Evolutionary conservation across 352 stramenopile species (phyloP).

Genomic region (Globisporangium okanoganense): DNA sequence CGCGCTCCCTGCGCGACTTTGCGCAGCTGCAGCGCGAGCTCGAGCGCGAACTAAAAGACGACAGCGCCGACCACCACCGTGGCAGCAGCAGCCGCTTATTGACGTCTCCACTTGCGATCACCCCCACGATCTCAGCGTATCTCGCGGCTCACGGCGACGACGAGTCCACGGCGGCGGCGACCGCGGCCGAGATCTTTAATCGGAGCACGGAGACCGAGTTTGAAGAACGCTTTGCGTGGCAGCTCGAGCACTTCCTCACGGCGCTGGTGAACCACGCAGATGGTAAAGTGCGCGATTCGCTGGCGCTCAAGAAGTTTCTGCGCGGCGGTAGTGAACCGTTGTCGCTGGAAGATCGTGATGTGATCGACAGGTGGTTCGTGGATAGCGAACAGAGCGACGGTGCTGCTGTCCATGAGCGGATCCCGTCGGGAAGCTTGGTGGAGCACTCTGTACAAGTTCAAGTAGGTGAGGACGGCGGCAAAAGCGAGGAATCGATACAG

Average conservation of each 20-base stretch:
- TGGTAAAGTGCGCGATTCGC: neutral
- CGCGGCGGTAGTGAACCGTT: neutral
- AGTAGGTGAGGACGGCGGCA: neutral
- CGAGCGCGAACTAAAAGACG: neutral
- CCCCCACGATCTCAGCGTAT: neutral
- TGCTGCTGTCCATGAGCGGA: neutral
- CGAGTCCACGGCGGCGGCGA: neutral
- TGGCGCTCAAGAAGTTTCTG: neutral
- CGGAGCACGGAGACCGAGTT: neutral
- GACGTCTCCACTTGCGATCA: neutral
- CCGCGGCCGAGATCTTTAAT: too few species aligned
- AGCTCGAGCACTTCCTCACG: neutral
- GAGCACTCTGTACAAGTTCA: neutral
- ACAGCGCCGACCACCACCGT: too few species aligned
- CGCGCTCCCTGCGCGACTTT: slow-evolving; percentile 4
- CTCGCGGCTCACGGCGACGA: neutral
- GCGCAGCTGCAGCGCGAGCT: neutral
- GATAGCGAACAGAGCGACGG: neutral
- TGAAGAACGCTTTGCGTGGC: slow-evolving; percentile 3
- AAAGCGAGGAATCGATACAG: neutral
- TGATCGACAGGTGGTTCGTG: neutral
- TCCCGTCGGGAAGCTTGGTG: neutral
- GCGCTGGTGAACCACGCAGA: neutral
- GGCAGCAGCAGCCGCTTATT: neutral
- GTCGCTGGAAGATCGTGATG: neutral